Evolutionary conservation across 371 early-diverging fungal species (phyloP).

Genomic region (Zancudomyces culisetae): DNA sequence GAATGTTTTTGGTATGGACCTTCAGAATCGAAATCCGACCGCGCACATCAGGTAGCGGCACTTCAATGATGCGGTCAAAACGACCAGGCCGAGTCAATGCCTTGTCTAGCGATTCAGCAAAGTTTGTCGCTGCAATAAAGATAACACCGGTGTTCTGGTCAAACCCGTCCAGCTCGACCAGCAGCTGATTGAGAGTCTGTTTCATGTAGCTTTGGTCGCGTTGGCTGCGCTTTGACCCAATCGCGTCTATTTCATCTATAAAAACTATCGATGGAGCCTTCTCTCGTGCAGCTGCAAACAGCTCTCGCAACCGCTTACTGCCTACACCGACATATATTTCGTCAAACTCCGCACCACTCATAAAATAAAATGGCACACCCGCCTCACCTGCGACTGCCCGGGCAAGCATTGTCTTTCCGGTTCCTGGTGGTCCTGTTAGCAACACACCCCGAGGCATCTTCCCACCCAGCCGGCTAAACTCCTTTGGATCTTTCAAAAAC

Average conservation of each 20-base stretch:
- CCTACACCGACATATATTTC: slow-evolving; percentile 99
- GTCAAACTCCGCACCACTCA: slow-evolving; percentile 94
- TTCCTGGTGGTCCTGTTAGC: slow-evolving; percentile 98
- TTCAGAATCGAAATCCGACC: slow-evolving; percentile 87
- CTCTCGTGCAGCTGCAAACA: slow-evolving; percentile 63
- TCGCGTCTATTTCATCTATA: slow-evolving; percentile 98
- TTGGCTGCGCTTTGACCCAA: slow-evolving; percentile 88
- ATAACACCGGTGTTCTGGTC: slow-evolving; percentile 69
- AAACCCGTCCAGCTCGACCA: slow-evolving; percentile 94
- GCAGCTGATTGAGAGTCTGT: slow-evolving; percentile 88
- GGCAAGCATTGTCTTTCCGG: slow-evolving; percentile 88
- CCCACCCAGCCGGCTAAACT: slow-evolving; percentile 81
- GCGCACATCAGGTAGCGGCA: slow-evolving; percentile 87
- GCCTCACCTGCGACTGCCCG: slow-evolving; percentile 85
- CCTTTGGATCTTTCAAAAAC: slow-evolving; percentile 77
- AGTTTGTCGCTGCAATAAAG: slow-evolving; percentile 73
- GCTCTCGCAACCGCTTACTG: slow-evolving; percentile 6
- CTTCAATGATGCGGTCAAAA: slow-evolving; percentile 91
- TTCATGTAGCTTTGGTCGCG: slow-evolving; percentile 88
- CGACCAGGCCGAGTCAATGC: slow-evolving; percentile 85
- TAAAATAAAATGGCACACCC: slow-evolving; percentile 90
- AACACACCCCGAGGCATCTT: slow-evolving; percentile 93
- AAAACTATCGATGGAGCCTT: slow-evolving; percentile 97
- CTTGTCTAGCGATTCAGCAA: slow-evolving; percentile 58
- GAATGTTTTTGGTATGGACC: slow-evolving; percentile 67